phyloP scores from a whole-genome alignment of 106 monocot genomes.

The Phalaenopsis aphrodite region DNA sequence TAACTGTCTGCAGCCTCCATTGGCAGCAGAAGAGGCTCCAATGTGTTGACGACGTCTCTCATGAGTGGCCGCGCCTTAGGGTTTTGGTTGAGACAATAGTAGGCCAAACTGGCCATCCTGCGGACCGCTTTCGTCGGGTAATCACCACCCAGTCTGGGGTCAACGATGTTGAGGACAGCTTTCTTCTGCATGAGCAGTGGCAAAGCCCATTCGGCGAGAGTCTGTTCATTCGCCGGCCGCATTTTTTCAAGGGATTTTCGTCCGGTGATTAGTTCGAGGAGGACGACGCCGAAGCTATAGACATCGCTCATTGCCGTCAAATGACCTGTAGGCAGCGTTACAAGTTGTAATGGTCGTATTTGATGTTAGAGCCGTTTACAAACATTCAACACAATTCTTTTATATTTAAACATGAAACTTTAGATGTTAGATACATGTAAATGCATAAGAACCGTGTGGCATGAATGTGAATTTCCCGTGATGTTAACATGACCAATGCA shows the following conservation, averaged over 20 bases:
- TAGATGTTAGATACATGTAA: too few relatives aligned
- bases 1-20: not conserved
- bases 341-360: too few relatives aligned
- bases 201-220: slow-evolving; percentile 50
- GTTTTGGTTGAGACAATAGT: slow-evolving; percentile 49
- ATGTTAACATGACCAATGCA: too few relatives aligned
- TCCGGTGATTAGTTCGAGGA: slow-evolving; percentile 57
- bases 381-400: too few relatives aligned
- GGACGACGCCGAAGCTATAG: slow-evolving; percentile 64
- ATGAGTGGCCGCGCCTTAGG: slow-evolving; percentile 75
- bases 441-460: too few relatives aligned
- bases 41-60: slow-evolving; percentile 50
- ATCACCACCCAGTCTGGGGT: slow-evolving; percentile 39
- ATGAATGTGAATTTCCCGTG: too few relatives aligned
- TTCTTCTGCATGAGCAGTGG: slow-evolving; percentile 51
- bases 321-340: slow-evolving; percentile 29
- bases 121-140: slow-evolving; percentile 38
- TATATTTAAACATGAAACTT: too few relatives aligned
- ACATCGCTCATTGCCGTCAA: slow-evolving; percentile 58
- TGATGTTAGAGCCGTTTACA: too few relatives aligned
- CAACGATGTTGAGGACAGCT: slow-evolving; percentile 36
- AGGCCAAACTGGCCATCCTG: slow-evolving; percentile 50
- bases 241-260: slow-evolving; percentile 45
- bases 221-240: slow-evolving; percentile 42
- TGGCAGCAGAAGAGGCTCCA: slow-evolving; percentile 49